These are phyloP conservation scores for Phoma herbarum DNA, from an alignment of 2,329 filamentous ascomycete genomes.

Conservation along the genomic window DNA sequence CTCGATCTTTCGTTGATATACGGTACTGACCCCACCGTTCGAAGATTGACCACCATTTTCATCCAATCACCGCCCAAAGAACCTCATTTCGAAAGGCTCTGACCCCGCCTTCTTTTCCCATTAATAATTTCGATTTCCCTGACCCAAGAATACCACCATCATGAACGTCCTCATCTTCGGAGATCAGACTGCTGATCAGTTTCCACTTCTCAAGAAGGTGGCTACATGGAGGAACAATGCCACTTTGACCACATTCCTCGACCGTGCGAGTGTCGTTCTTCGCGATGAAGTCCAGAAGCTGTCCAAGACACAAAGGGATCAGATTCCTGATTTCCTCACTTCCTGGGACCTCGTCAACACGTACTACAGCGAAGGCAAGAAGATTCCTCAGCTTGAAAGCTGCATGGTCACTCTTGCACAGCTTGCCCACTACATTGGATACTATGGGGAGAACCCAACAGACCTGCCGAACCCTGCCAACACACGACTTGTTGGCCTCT, in stretches of 20 bases:
- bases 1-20: constrained; percentile 26
- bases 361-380: constrained; percentile 66
- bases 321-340: constrained; percentile 69
- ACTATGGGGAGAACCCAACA: constrained; percentile 62
- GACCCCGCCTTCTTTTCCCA: constrained; percentile 15
- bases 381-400: constrained; percentile 70
- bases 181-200: constrained; percentile 75
- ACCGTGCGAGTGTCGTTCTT: constrained; percentile 65
- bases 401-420: constrained; percentile 71
- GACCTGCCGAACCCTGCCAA: constrained; percentile 61
- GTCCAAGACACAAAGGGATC: constrained; percentile 64
- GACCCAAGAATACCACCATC: constrained; percentile 31
- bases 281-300: constrained; percentile 68
- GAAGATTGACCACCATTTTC: constrained; percentile 12
- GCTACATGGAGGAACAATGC: constrained; percentile 62
- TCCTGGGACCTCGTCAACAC: constrained; percentile 71
- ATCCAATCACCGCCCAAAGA: constrained; percentile 16
- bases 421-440: constrained; percentile 74
- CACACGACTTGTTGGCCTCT: constrained; percentile 68
- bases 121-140: constrained; percentile 37
- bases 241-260: constrained; percentile 69
- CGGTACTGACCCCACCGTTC: constrained; percentile 20
- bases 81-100: constrained; percentile 12
- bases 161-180: constrained; percentile 70
- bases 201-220: constrained; percentile 65